Percentiles rank a stretch among this genome's conserved stretches.
Conservation (phyloP, 495 filamentous ascomycete genomes). For the Talaromyces proteolyticus region DNA sequence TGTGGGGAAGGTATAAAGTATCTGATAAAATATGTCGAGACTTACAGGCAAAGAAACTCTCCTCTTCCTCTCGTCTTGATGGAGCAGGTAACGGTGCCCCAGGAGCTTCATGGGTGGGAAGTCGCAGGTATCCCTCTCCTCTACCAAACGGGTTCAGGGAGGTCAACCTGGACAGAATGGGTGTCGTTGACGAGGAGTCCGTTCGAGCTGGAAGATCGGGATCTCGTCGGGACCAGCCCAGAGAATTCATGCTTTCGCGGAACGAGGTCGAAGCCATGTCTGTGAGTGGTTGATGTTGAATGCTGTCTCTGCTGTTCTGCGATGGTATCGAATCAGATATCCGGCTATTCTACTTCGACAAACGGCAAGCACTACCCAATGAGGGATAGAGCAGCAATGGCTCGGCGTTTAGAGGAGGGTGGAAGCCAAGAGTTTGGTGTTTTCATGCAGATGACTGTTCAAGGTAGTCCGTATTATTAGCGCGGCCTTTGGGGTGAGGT, state of each 20-base stretch:
- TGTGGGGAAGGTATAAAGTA: neutral
- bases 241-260: slow-evolving; percentile 85
- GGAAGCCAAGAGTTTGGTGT: slow-evolving; percentile 3
- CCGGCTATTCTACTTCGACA: neutral
- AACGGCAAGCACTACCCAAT: neutral
- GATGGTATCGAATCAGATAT: neutral
- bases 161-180: slow-evolving; percentile 75
- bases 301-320: neutral
- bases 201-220: slow-evolving; percentile 75
- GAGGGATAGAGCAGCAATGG: neutral
- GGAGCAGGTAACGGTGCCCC: slow-evolving; percentile 85
- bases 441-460: slow-evolving; percentile 55
- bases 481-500: slow-evolving; percentile 15
- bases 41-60: slow-evolving; percentile 94
- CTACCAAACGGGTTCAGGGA: slow-evolving; percentile 85
- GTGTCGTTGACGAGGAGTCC: slow-evolving; percentile 61
- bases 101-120: slow-evolving; percentile 77
- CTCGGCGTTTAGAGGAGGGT: slow-evolving; percentile 1
- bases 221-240: slow-evolving; percentile 91
- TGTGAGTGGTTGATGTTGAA: neutral
- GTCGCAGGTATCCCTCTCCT: slow-evolving; percentile 77
- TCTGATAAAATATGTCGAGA: slow-evolving; percentile 19
- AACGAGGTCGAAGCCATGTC: slow-evolving; percentile 86
- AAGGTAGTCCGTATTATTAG: slow-evolving; percentile 19
- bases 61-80: slow-evolving; percentile 85